phyloP scores from a whole-genome alignment of 108 stramenopile genomes.

The Nitzschia sp. region DNA sequence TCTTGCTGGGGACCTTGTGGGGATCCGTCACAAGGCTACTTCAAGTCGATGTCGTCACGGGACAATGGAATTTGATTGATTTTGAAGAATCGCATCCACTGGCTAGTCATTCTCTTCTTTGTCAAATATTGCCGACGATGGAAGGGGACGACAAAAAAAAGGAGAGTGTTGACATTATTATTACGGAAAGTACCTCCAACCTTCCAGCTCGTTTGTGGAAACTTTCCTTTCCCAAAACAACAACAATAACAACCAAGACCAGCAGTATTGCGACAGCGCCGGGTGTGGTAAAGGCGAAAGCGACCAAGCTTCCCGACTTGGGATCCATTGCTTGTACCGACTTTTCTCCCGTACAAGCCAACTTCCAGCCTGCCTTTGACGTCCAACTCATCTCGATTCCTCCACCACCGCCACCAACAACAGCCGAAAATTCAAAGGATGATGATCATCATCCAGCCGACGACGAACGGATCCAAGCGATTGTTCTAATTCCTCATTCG shows the following conservation, averaged over 20 bases:
- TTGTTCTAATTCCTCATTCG: constrained; percentile 55
- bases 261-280: too few relatives aligned
- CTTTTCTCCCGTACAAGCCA: constrained; percentile 27
- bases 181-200: constrained; percentile 47
- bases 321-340: constrained; percentile 51
- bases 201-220: constrained; percentile 47
- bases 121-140: constrained; percentile 44
- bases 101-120: constrained; percentile 33
- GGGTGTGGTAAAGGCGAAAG: background rate
- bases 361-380: constrained; percentile 13
- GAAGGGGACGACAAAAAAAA: constrained; percentile 14
- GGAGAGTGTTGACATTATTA: constrained; percentile 7
- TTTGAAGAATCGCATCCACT: constrained; percentile 18
- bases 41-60: constrained; percentile 40
- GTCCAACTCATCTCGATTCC: constrained; percentile 45
- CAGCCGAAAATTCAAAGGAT: constrained; percentile 39
- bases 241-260: background rate
- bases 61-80: constrained; percentile 41
- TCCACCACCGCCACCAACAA: too few relatives aligned
- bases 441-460: too few relatives aligned
- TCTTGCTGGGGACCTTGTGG: constrained; percentile 61
- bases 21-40: constrained; percentile 52
- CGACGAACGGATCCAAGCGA: constrained; percentile 45
- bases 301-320: constrained; percentile 38
- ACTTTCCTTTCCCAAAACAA: constrained; percentile 19